Evolutionary conservation across 2,329 filamentous ascomycete species (phyloP), one percentile per base, ranked within the genome.

Genomic region (Verticillium klebahnii): DNA sequence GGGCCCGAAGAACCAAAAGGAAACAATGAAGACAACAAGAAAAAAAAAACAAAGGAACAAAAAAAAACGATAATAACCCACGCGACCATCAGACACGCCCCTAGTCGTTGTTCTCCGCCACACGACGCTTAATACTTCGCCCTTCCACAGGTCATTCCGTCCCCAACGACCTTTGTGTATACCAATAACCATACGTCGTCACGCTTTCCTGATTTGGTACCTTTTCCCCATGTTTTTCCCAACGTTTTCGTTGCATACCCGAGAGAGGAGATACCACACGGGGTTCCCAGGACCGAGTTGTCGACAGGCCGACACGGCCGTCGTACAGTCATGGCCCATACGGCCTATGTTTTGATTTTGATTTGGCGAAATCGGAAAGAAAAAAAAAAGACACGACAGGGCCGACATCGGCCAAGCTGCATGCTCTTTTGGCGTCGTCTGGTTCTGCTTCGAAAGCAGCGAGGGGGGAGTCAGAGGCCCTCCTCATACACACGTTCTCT

Each of bases 261-360:
- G 58, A 58, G 58, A 66, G 62, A 65, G 69, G 68, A 73, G 67
- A 72, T 74, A 73, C 70, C 69, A 69, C 63, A 61, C 65, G 69
- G 69, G 68, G 68, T 65, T 61, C 60, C 68, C 69, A 71, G 69
- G 63, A 72, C 67, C 70, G 67, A 64, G 65, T 57, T 60, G 57
- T 63, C 60, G 60, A 65, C 54, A 60, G 63, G 58, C 60, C 25
- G 39, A 37, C 57, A 37, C 56, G 31, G 25, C 17, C 54, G 54
- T 56, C 31, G 54, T 25, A 56, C 45, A 52, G 45, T 23, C 45
- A 29, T 52, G 45, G 45, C 45, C 45, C 11, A 23, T 5, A 52
- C 57, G 57, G 57, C 57, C 39, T 58, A 50, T 40, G 19, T 58
- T 58, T 58, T 40, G 56, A 58, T 45, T n/a, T 57, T 36, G 9